A percentile compares a stretch with the other conserved stretches of the same genome.
phyloP scores from a whole-genome alignment of 148 eudicot genomes.

The Selenicereus undatus region DNA sequence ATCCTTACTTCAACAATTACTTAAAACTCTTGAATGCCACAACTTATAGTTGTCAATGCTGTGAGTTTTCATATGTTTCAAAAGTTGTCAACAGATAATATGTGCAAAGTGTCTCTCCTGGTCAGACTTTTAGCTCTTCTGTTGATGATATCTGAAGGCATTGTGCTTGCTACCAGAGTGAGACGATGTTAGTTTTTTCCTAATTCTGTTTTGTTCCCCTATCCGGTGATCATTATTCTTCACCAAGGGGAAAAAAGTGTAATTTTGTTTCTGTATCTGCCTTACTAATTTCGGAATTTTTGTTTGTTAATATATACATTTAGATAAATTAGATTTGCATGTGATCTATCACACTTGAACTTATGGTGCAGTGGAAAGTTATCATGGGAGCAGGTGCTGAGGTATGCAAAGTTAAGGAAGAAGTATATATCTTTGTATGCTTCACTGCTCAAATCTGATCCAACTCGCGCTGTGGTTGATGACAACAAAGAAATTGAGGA shows the following conservation, averaged over 20 bases:
- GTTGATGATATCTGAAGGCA: too few species aligned
- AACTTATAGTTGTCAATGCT: too few species aligned
- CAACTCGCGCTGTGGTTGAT: slow-evolving; percentile 53
- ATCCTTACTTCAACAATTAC: too few species aligned
- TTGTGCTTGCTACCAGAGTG: too few species aligned
- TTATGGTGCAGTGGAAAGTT: slow-evolving; percentile 67
- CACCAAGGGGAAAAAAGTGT: too few species aligned
- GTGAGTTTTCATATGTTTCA: too few species aligned
- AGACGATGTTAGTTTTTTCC: too few species aligned
- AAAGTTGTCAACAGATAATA: too few species aligned
- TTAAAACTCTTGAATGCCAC: too few species aligned
- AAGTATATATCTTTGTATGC: slow-evolving; percentile 85
- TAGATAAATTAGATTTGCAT: slow-evolving; percentile 9
- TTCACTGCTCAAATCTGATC: slow-evolving; percentile 75
- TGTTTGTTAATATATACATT: neutral
- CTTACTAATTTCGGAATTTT: neutral
- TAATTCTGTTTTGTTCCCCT: too few species aligned
- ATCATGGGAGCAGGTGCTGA: slow-evolving; percentile 91
- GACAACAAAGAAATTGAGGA: slow-evolving; percentile 75
- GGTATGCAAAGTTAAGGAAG: slow-evolving; percentile 76
- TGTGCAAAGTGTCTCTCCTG: neutral
- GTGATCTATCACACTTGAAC: slow-evolving; percentile 14
- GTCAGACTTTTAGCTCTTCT: neutral
- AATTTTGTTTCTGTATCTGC: neutral
- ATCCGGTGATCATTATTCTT: too few species aligned